Conservation (phyloP, 257 asterid species). For the Forsythia viridissima region DNA sequence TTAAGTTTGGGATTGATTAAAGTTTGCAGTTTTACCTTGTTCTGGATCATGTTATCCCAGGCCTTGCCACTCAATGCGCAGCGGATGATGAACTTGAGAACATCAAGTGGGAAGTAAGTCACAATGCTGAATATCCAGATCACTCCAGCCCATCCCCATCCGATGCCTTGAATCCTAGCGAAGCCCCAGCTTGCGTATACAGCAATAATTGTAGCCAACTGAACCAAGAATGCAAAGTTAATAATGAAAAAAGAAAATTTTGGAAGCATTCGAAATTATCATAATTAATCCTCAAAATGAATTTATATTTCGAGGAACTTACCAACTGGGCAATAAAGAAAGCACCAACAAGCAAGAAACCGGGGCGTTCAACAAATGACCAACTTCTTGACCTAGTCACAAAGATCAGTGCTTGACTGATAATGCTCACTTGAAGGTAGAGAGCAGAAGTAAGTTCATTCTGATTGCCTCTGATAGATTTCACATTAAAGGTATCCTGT, state of each 20-base stretch:
- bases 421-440: conserved; percentile 93
- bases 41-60: conserved; percentile 77
- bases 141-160: conserved; percentile 91
- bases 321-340: conserved; percentile 78
- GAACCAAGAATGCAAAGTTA: not conserved
- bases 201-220: conserved; percentile 70
- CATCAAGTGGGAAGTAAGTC: conserved; percentile 81
- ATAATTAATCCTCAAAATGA: not conserved
- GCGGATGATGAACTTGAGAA: conserved; percentile 74
- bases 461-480: conserved; percentile 44
- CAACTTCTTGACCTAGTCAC: conserved; percentile 87
- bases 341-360: conserved; percentile 61
- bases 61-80: conserved; percentile 66
- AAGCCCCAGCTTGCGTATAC: conserved; percentile 76
- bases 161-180: conserved; percentile 73
- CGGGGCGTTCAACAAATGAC: conserved; percentile 86
- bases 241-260: not conserved
- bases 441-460: conserved; percentile 76
- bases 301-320: conserved; percentile 1
- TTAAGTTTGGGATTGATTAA: not conserved
- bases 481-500: conserved; percentile 51
- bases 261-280: not conserved
- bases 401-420: conserved; percentile 89
- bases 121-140: conserved; percentile 71
- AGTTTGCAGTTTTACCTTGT: conserved; percentile 45